Evolutionary conservation across 768 basidiomycete species (phyloP).

Genomic region (Melanogaster broomeanus): DNA sequence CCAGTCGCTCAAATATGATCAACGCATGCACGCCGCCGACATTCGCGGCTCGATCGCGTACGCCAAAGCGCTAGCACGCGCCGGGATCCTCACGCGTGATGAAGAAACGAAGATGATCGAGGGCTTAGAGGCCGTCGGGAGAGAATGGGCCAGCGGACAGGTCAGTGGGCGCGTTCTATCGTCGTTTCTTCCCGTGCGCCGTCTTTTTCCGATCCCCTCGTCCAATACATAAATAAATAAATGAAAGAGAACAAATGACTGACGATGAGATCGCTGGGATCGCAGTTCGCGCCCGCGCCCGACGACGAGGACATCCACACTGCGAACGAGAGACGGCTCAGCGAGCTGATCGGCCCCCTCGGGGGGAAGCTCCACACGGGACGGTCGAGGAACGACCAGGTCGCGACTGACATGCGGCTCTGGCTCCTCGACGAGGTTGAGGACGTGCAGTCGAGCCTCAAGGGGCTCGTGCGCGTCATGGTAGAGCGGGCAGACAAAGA

Average conservation of each 20-base stretch:
- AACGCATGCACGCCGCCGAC: conserved; percentile 91
- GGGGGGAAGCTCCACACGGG: conserved; percentile 98
- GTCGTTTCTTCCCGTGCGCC: too few species aligned
- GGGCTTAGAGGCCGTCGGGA: conserved; percentile 73
- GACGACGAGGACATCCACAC: conserved; percentile 99
- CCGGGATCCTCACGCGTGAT: conserved; percentile 76
- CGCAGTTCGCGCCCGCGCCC: conserved; percentile 71
- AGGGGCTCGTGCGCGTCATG: conserved; percentile 83
- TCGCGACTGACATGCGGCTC: conserved; percentile 96
- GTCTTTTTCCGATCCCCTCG: too few species aligned
- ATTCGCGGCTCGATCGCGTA: conserved; percentile 96
- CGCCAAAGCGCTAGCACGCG: conserved; percentile 79
- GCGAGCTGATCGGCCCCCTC: conserved; percentile 88
- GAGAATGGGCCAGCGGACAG: conserved; percentile 82
- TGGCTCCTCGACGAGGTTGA: conserved; percentile 86
- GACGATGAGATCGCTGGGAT: neutral
- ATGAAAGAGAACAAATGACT: too few species aligned
- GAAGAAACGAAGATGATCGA: conserved; percentile 74
- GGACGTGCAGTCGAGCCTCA: conserved; percentile 66
- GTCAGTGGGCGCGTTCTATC: conserved; percentile 42
- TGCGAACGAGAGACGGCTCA: conserved; percentile 93
- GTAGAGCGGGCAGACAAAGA: conserved; percentile 93
- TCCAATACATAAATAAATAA: too few species aligned
- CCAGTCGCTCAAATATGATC: conserved; percentile 92
- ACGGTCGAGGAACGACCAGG: conserved; percentile 96